Base-by-base conservation (phyloP, 2,329 filamentous ascomycete species). In the Penicillium sp. region DNA sequence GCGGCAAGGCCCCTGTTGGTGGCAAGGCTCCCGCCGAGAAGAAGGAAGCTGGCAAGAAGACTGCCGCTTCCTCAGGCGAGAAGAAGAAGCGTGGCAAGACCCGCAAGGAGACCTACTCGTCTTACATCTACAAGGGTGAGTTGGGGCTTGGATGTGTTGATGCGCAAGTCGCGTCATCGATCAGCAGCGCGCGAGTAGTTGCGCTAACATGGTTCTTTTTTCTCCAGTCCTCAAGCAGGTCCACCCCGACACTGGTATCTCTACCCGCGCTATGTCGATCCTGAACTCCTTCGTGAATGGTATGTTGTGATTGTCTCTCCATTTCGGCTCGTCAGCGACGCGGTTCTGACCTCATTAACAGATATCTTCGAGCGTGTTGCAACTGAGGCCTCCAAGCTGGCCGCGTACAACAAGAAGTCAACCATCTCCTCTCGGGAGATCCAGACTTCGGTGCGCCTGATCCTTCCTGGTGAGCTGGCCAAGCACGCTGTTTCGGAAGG, bases 71-170 rank as follows among this genome's bases (percentile, higher is more conserved):
- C 49, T 83, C 87, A 68, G 93, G 93, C 54, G 93, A 97, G 63
- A 97, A 97, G 89, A 98, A 98, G 87, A 98, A 97, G 90, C 88
- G 93, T 69, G 94, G 89, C 78, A 98, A 98, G 90, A 87, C 90
- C 58, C 85, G 93, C 77, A 97, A 97, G 86, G 93, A 98, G 81
- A 98, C 93, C n/a, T 98, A 98, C 80, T 94, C 87, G 60, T 94
- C 88, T 41, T 98, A 98, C 83, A 98, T 98, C 77, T 98, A 97
- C 87, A 98, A 97, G 81, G 93, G 91, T 96, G 68, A 72, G 81
- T 53, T 14, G 10, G 15, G 25, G 9, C 14, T n/a, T 18, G 11
- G 34, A 20, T 25, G 64, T 40, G 5, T 20, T 23, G 21, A 25
- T 11, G 21, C 21, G 21, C n/a, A n/a, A n/a, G n/a, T n/a, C n/a